Percentiles rank a stretch among this genome's conserved stretches.
Evolutionary conservation across 1,284 basidiomycete genomes (phyloP).

Genomic region (Rhodotorula sp.): DNA sequence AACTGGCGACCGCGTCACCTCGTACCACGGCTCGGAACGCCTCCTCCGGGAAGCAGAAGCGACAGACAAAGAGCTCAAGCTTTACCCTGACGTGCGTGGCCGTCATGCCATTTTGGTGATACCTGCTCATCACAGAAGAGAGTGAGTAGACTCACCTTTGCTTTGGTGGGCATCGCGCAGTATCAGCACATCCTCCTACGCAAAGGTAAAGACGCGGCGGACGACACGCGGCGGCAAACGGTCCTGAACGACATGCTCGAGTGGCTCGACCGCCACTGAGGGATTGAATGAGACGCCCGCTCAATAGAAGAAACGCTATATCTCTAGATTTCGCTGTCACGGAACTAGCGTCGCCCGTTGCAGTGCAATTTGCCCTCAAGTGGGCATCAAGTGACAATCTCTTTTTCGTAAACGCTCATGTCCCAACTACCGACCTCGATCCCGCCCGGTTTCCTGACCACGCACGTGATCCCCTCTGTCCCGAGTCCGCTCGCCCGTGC

Average conservation of each 20-base stretch:
- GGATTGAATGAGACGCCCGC: too few relatives aligned
- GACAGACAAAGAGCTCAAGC: constrained; percentile 36
- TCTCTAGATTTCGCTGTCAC: too few relatives aligned
- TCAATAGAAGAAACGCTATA: too few relatives aligned
- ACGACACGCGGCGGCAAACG: constrained; percentile 41
- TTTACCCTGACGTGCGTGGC: constrained; percentile 26
- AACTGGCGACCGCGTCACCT: constrained; percentile 39
- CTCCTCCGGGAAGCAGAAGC: constrained; percentile 12
- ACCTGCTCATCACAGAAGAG: too few relatives aligned
- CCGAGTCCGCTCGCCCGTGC: not conserved
- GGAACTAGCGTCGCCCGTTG: too few relatives aligned
- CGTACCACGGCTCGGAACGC: constrained; percentile 28
- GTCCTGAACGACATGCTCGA: constrained; percentile 43
- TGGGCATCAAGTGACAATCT: constrained; percentile 10
- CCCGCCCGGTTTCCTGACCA: constrained; percentile 23
- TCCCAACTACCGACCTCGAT: constrained; percentile 32
- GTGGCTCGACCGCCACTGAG: constrained; percentile 39
- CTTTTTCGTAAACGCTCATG: constrained; percentile 13
- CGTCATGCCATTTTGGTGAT: not conserved
- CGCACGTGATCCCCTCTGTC: constrained; percentile 28
- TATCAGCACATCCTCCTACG: constrained; percentile 44
- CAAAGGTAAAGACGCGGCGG: constrained; percentile 41
- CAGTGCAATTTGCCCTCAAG: too few relatives aligned
- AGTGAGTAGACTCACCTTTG: not conserved
- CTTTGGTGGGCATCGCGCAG: not conserved